Conservation (phyloP, 306 rosid genomes). For the Cucumis hystrix region DNA sequence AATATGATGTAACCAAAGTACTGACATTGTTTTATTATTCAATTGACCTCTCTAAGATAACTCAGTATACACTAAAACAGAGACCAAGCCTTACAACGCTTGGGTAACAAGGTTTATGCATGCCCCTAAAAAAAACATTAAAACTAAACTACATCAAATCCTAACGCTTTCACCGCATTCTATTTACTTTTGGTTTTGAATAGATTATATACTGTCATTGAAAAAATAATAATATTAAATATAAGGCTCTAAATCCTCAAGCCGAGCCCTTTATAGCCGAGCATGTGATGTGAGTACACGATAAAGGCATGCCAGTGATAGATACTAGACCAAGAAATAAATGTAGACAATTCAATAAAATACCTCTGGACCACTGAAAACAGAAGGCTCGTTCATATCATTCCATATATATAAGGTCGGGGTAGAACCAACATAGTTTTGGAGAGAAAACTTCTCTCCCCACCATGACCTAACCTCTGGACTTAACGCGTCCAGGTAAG, state of each 20-base stretch:
- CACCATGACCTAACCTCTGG: constrained; percentile 89
- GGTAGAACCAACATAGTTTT: constrained; percentile 79
- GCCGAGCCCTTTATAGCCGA: neutral
- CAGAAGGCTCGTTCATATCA: constrained; percentile 98
- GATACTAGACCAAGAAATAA: constrained; percentile 4
- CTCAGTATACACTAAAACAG: no score
- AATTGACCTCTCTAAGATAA: no score
- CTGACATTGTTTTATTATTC: no score
- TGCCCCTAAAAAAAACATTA: no score
- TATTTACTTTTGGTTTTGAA: neutral
- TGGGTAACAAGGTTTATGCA: no score
- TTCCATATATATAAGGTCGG: constrained; percentile 93
- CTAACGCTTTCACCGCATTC: neutral
- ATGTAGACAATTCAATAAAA: constrained; percentile 9
- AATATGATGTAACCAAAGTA: no score
- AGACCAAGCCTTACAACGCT: no score
- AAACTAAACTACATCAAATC: neutral
- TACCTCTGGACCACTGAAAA: constrained; percentile 99
- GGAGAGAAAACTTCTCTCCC: constrained; percentile 58
- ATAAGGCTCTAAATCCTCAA: neutral
- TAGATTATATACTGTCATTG: neutral
- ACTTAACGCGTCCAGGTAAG: constrained; percentile 60
- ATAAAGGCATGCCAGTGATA: neutral
- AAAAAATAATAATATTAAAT: neutral
- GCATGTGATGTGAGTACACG: neutral